Conservation (phyloP, 148 eudicot species). For the Oxyria digyna region DNA sequence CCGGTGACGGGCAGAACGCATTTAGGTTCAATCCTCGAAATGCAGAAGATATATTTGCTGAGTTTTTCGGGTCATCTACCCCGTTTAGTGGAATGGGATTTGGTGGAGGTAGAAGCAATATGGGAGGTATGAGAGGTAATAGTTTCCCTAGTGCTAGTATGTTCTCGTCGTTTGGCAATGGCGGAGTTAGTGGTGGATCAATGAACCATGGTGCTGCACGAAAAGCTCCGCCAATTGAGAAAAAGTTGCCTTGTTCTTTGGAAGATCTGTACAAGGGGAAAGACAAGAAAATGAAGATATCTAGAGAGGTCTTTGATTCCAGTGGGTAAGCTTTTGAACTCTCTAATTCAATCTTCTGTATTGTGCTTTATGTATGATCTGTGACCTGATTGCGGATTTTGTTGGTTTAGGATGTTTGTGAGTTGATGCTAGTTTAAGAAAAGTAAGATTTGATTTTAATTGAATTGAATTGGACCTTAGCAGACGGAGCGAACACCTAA, state of each 20-base stretch:
- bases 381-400: not conserved
- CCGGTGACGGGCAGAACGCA: constrained; percentile 42
- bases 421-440: not conserved
- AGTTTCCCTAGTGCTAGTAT: constrained; percentile 31
- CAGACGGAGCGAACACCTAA: not conserved
- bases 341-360: not conserved
- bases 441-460: not conserved
- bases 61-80: constrained; percentile 50
- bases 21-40: constrained; percentile 52
- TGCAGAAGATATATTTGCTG: constrained; percentile 66
- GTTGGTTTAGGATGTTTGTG: not conserved
- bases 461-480: not conserved
- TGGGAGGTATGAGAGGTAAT: constrained; percentile 20
- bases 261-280: constrained; percentile 42
- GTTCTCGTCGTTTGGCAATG: constrained; percentile 28
- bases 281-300: constrained; percentile 40
- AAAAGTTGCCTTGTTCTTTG: constrained; percentile 26
- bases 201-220: constrained; percentile 30
- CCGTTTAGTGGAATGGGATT: constrained; percentile 40
- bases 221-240: constrained; percentile 29
- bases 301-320: constrained; percentile 23
- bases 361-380: not conserved
- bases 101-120: constrained; percentile 25
- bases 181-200: constrained; percentile 22
- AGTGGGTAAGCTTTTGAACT: constrained; percentile 25